Percentiles rank a stretch among this genome's conserved stretches.
Conservation (phyloP, 495 filamentous ascomycete species). For the Tuber indicum region DNA sequence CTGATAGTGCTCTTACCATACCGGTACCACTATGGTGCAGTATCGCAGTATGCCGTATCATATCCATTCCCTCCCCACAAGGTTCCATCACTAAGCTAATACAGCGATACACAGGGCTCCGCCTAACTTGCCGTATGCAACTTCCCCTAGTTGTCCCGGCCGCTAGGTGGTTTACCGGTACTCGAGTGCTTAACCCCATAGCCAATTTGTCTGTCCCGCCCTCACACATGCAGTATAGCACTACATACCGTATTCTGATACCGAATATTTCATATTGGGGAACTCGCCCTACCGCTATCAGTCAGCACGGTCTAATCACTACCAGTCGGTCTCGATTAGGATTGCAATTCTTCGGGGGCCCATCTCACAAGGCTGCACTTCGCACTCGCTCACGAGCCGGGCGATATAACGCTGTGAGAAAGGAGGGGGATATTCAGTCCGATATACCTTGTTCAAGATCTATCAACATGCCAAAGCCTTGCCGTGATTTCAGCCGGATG, state of each 20-base stretch:
- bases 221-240: background rate
- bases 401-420: background rate
- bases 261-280: background rate
- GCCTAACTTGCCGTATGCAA: background rate
- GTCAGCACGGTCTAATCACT: background rate
- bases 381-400: background rate
- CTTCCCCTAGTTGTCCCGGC: background rate
- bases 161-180: background rate
- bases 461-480: background rate
- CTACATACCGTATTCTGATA: background rate
- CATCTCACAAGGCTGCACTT: background rate
- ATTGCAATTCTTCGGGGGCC: background rate
- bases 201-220: background rate
- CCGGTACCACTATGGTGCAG: background rate
- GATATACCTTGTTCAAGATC: background rate
- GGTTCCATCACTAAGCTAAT: background rate
- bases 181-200: background rate
- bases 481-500: background rate
- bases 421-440: background rate
- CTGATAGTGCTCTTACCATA: background rate
- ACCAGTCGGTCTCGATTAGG: background rate
- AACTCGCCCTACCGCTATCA: background rate
- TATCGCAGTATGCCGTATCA: too few species aligned
- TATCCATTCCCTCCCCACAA: background rate
- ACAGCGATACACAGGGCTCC: background rate